Conservation (phyloP, 257 asterid genomes). For the Agastache rugosa region DNA sequence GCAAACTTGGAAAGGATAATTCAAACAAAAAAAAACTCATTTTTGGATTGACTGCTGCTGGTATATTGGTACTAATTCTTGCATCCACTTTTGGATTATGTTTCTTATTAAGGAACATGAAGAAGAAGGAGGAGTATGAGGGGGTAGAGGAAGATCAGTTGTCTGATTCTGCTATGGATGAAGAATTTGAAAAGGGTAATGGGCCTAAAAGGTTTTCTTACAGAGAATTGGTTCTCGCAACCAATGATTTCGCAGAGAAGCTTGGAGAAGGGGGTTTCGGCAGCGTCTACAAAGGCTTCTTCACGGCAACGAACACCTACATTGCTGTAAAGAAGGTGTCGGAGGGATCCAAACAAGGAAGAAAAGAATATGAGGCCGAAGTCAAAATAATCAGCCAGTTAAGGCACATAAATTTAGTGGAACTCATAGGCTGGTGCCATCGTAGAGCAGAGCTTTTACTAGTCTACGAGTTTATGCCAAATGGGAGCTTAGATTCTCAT, state of each 20-base stretch:
- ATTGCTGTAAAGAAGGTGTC: background rate
- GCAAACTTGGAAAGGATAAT: too few species aligned
- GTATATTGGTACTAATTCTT: background rate
- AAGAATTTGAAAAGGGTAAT: conserved; percentile 37
- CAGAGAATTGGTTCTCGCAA: conserved; percentile 18
- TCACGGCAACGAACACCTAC: background rate
- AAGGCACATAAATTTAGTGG: background rate
- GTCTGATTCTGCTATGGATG: conserved; percentile 19
- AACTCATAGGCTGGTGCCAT: conserved; percentile 17
- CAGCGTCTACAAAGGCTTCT: background rate
- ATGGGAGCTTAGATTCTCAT: conserved; percentile 19
- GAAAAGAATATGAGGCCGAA: background rate
- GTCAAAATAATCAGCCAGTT: background rate
- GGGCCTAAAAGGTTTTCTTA: conserved; percentile 40
- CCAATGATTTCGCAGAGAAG: background rate
- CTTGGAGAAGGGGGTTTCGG: conserved; percentile 47
- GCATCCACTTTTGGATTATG: background rate
- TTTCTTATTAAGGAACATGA: background rate
- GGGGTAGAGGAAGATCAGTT: background rate
- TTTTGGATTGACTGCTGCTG: background rate
- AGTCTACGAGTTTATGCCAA: background rate
- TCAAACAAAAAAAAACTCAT: background rate
- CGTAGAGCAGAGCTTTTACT: background rate
- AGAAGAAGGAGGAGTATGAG: background rate
- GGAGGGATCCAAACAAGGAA: background rate